Percentiles rank a stretch among this genome's conserved stretches.
Conservation (phyloP, 352 stramenopile genomes). For the Thraustochytrium striatum region DNA sequence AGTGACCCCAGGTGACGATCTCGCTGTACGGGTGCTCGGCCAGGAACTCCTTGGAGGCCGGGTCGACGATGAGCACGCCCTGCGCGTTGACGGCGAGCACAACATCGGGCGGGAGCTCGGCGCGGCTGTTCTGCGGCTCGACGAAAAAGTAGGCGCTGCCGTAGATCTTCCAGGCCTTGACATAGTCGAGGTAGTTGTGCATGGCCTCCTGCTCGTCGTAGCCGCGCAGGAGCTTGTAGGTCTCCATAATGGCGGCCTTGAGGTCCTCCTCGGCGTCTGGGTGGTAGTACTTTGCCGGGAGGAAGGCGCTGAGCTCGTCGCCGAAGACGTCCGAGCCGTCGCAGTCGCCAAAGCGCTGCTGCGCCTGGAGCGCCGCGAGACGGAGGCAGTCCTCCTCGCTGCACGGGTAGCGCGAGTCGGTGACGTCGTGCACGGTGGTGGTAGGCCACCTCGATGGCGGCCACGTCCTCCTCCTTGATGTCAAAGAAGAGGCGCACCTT, state of each 20-base stretch:
- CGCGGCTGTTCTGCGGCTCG: slow-evolving; percentile 59
- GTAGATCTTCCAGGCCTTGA: slow-evolving; percentile 65
- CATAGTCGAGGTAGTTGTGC: slow-evolving; percentile 65
- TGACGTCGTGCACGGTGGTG: slow-evolving; percentile 69
- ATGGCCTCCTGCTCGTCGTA: slow-evolving; percentile 59
- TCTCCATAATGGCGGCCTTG: slow-evolving; percentile 52
- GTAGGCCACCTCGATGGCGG: slow-evolving; percentile 65
- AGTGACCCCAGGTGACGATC: slow-evolving; percentile 72
- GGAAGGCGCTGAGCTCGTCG: slow-evolving; percentile 52
- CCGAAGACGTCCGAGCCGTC: slow-evolving; percentile 2
- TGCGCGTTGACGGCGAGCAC: slow-evolving; percentile 66
- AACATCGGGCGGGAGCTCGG: slow-evolving; percentile 59
- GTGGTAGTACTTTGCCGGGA: slow-evolving; percentile 60
- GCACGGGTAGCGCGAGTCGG: slow-evolving; percentile 61
- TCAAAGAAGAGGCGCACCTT: slow-evolving; percentile 71
- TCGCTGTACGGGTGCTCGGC: slow-evolving; percentile 65
- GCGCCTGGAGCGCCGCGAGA: slow-evolving; percentile 67
- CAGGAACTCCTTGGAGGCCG: slow-evolving; percentile 63
- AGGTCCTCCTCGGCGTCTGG: slow-evolving; percentile 57
- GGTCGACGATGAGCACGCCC: slow-evolving; percentile 63
- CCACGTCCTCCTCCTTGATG: slow-evolving; percentile 62
- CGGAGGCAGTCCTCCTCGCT: slow-evolving; percentile 62
- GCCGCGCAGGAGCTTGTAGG: slow-evolving; percentile 53
- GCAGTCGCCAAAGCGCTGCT: slow-evolving; percentile 32
- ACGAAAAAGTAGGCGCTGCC: slow-evolving; percentile 67